Evolutionary conservation across 176 grass and related monocot genomes (phyloP), one percentile per base, ranked within the genome.

Genomic region (Oryza officinalis): DNA sequence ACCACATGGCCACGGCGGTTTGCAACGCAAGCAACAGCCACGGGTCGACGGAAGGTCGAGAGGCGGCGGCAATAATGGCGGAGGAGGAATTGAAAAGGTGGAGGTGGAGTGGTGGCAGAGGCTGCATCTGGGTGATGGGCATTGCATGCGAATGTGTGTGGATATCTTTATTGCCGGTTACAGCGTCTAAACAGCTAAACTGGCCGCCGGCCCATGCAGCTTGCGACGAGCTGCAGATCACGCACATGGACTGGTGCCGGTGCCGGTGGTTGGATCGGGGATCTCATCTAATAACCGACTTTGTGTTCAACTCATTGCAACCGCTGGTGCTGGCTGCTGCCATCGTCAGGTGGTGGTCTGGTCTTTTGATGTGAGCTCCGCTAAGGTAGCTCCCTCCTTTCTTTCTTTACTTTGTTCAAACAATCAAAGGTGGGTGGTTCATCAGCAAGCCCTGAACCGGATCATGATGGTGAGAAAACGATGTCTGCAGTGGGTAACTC

Each of bases 1-100:
- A 86, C 2, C 84, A 86, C 77, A 86, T 86, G 85, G 40, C 40
- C 40, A 10, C 72, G 32, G 28, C 31, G 8, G 44, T 52, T 77
- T 6, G 84, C 68, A n/a, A 28, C 75, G 52, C 41, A 44, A 31
- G 63, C 13, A 22, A 46, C 69, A 17, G 40, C 2, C 2, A 38
- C 37, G 37, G 2, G n/a, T n/a, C n/a, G 14, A 45, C 33, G 33
- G 33, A 5, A 35, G 43, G 13, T 32, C 5, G 20, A 1, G 52
- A 4, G 13, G 60, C 3, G 66, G 50, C 54, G 43, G 68, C 76
- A 66, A 86, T 80, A 67, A 74, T 80, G 35, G 10, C 41, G 43
- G 11, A 8, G 8, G 13, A 0, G 18, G 27, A 8, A 64, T 47
- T 77, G 43, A 69, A 26, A 63, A 70, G 33, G 73, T 31, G 46